A percentile compares a stretch with the other conserved stretches of the same genome.
Evolutionary conservation across 75 land plant species (phyloP).

Genomic region (Ceratopteris richardii): DNA sequence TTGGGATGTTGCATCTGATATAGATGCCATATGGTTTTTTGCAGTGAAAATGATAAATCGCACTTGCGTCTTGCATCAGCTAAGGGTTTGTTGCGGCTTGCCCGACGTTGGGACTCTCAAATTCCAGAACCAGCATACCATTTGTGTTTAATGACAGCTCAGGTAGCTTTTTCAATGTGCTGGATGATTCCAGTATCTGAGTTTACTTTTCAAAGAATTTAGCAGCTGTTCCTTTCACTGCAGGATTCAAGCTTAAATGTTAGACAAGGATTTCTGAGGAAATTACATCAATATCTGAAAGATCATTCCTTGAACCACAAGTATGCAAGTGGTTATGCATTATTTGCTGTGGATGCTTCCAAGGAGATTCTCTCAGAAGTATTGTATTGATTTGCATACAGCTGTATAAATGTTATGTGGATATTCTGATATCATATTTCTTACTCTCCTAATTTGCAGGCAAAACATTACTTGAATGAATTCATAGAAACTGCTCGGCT

Average conservation of each 20-base stretch:
- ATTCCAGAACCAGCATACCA: constrained; percentile 61
- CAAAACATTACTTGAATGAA: constrained; percentile 51
- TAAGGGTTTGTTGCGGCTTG: constrained; percentile 71
- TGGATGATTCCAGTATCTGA: too few species aligned
- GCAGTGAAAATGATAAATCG: constrained; percentile 79
- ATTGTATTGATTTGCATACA: background rate
- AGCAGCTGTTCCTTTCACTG: too few species aligned
- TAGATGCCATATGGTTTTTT: background rate
- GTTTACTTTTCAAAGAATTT: too few species aligned
- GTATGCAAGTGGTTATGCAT: constrained; percentile 83
- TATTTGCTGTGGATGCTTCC: constrained; percentile 20
- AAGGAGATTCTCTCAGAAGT: constrained; percentile 51
- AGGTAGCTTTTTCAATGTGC: constrained; percentile 41
- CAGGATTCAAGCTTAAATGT: constrained; percentile 56
- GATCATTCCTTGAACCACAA: constrained; percentile 64
- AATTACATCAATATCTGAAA: constrained; percentile 76
- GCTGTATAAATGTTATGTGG: too few species aligned
- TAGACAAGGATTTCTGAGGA: constrained; percentile 53
- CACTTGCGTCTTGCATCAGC: constrained; percentile 85
- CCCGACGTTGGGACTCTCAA: constrained; percentile 72
- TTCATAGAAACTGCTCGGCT: constrained; percentile 61
- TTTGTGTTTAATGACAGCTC: constrained; percentile 47
- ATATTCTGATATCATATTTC: constrained; percentile 9
- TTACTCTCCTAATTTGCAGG: constrained; percentile 35
- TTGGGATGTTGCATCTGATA: too few species aligned